Conservation (phyloP, 2,329 filamentous ascomycete genomes). For the Verticillium nonalfalfae region DNA sequence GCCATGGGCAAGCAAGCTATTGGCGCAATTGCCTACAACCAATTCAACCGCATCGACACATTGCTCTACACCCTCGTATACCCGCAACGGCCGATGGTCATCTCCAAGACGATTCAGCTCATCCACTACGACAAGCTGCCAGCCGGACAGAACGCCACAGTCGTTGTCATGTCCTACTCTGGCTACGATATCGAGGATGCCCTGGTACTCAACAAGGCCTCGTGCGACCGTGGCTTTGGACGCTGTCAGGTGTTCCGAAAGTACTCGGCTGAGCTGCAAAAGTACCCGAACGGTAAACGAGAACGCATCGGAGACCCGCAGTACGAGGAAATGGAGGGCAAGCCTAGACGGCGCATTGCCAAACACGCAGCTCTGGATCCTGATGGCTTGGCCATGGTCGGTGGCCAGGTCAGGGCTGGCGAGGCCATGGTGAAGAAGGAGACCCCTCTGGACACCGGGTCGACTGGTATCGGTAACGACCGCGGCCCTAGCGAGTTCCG, state of each 20-base stretch:
- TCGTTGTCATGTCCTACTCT: slow-evolving; percentile 98
- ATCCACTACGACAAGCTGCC: slow-evolving; percentile 97
- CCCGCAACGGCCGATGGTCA: slow-evolving; percentile 95
- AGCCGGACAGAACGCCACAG: slow-evolving; percentile 92
- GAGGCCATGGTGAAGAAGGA: slow-evolving; percentile 91
- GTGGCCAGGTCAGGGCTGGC: slow-evolving; percentile 68
- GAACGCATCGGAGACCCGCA: slow-evolving; percentile 58
- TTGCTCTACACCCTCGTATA: slow-evolving; percentile 96
- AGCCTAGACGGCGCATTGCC: slow-evolving; percentile 52
- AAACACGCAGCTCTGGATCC: slow-evolving; percentile 70
- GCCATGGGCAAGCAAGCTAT: slow-evolving; percentile 99
- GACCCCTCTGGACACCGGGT: slow-evolving; percentile 70
- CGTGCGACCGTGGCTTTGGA: slow-evolving; percentile 89
- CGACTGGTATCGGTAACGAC: slow-evolving; percentile 64
- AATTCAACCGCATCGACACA: slow-evolving; percentile 95
- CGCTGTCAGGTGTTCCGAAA: slow-evolving; percentile 98
- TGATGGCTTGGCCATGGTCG: slow-evolving; percentile 88
- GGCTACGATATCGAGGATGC: slow-evolving; percentile 99
- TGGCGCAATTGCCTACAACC: slow-evolving; percentile 95
- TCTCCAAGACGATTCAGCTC: slow-evolving; percentile 92
- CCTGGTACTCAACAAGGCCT: slow-evolving; percentile 92
- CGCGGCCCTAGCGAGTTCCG: slow-evolving; percentile 57
- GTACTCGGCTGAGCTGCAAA: slow-evolving; percentile 77
- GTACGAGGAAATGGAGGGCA: slow-evolving; percentile 48
- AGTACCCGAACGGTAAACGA: slow-evolving; percentile 74